Conservation (phyloP, 208 protist species). For the Leishmania mexicana region DNA sequence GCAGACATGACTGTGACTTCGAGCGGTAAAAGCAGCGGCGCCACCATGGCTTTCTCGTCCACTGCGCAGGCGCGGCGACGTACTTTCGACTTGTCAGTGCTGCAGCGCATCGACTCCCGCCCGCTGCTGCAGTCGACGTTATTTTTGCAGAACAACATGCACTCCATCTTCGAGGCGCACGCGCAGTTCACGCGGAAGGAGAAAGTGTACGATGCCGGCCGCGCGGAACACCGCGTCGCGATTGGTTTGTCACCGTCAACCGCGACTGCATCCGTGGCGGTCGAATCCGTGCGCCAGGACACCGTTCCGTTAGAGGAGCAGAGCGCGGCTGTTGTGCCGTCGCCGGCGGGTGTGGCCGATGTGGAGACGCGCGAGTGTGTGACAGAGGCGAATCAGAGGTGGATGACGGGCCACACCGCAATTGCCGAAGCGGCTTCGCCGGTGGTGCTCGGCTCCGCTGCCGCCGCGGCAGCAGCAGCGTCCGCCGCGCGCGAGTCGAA, state of each 20-base stretch:
- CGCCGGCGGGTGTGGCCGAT: not conserved
- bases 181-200: not conserved
- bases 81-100: conserved; percentile 34
- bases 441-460: not conserved
- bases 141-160: conserved; percentile 45
- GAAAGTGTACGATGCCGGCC: not conserved
- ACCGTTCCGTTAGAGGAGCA: not conserved
- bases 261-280: not conserved
- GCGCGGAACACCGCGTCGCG: not conserved
- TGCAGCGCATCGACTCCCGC: conserved; percentile 43
- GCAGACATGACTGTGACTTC: not conserved
- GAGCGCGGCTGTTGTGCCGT: not conserved
- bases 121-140: conserved; percentile 72
- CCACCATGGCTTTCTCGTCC: conserved; percentile 1
- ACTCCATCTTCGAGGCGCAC: conserved; percentile 15
- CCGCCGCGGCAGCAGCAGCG: not conserved
- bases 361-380: not conserved
- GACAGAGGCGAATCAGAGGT: not conserved
- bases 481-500: not conserved
- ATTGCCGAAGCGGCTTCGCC: not conserved
- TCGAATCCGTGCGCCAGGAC: not conserved
- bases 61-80: conserved; percentile 7
- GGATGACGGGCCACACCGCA: not conserved
- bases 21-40: not conserved
- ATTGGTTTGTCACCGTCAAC: not conserved